These are phyloP conservation scores for Starmerella potacharoeniae DNA, from an alignment of 805 yeast genomes.

Conservation along the genomic window DNA sequence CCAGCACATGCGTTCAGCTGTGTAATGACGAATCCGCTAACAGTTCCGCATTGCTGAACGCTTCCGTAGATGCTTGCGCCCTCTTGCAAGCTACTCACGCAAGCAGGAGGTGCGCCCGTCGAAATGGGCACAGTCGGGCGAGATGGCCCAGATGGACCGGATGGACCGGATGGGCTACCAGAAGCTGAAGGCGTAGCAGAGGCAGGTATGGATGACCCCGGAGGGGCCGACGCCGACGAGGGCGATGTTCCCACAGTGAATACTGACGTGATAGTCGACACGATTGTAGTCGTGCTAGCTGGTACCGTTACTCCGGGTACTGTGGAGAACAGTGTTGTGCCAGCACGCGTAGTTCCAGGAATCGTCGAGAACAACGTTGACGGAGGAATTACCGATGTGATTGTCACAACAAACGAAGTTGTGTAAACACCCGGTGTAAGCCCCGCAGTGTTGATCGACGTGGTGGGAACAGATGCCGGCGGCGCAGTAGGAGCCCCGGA, in stretches of 20 bases:
- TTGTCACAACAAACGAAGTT: not conserved
- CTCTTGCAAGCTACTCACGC: constrained; percentile 2
- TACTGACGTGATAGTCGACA: not conserved
- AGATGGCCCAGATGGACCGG: not conserved
- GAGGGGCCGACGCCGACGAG: not conserved
- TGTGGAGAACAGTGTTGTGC: not conserved
- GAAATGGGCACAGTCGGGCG: not conserved
- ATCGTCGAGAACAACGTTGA: constrained; percentile 6
- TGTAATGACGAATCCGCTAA: constrained; percentile 4
- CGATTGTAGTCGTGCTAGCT: not conserved
- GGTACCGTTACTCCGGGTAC: not conserved
- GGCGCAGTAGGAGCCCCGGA: not conserved
- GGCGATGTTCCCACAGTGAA: constrained; percentile 1
- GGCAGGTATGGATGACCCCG: not conserved
- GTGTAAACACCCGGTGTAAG: constrained; percentile 3
- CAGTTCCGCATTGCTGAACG: constrained; percentile 9
- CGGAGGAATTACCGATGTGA: not conserved
- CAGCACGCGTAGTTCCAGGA: constrained; percentile 10
- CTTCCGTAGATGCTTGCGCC: constrained; percentile 6
- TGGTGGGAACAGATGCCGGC: not conserved
- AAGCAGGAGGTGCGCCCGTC: not conserved
- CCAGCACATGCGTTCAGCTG: constrained; percentile 5
- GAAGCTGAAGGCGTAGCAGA: too few species aligned
- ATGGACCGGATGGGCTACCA: too few species aligned
- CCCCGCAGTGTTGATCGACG: constrained; percentile 5